Evolutionary conservation across 176 grass and related monocot genomes (phyloP), one percentile per base, ranked within the genome.

Genomic region (Zizania latifolia): DNA sequence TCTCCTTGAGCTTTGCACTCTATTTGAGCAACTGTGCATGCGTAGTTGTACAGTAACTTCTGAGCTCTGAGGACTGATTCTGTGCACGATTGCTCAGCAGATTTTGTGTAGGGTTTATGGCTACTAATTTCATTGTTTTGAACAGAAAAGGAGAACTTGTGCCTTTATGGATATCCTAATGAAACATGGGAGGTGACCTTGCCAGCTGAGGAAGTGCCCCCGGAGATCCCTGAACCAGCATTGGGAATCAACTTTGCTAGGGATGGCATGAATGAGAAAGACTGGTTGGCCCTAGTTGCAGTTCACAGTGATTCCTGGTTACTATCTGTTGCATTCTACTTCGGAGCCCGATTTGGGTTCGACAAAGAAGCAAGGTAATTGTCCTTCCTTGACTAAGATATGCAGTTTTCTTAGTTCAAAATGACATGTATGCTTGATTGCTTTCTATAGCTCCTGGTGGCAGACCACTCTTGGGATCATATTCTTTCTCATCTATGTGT

Each of bases 121-220:
- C 35, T 76, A 58, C 81, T 88, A 70, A 84, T 65, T 65, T 36
- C 36, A 14, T 39, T 74, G 55, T 26, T 57, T 80, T 75, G 19
- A 84, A 84, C 86, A 97, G 94, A 97, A 58, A 97, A 97, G 81
- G 94, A 97, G 88, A 97, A 97, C 58, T 27, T 97, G 71, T 97
- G 94, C 87, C 91, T 97, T 62, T 97, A 97, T 78, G 94, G 94
- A 26, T 89, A 91, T 81, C 94, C 94, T 58, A 90, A 86, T 85
- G 90, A 93, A 75, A 85, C 88, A 14, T 97, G 94, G 94, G 94
- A 97, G 74, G 94, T 97, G 56, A 88, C 84, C 44, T 89, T 97
- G 63, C 94, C 94, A 72, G 94, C 94, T 69, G 94, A 97, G 77
- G 90, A 97, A 84, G 94, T 97, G 24, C 94, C 94, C 79, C 88